phyloP scores from a whole-genome alignment of 2,329 filamentous ascomycete genomes.

The Arthrocladium fulminans region DNA sequence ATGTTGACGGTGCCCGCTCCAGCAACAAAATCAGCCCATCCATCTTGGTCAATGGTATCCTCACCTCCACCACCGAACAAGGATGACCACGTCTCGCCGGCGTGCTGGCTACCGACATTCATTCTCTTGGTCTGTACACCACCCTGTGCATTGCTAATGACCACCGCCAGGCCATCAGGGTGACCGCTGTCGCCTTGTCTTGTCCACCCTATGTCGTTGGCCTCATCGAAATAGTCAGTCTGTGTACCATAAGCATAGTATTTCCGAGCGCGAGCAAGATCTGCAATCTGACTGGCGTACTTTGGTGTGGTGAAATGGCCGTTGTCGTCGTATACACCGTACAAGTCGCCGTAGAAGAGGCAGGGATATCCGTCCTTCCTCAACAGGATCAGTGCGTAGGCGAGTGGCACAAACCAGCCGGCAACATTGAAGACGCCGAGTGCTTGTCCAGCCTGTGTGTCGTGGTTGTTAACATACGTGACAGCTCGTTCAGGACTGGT shows the following conservation, averaged over 20 bases:
- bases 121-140: slow-evolving; percentile 1
- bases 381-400: slow-evolving; percentile 63
- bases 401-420: slow-evolving; percentile 55
- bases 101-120: slow-evolving; percentile 8
- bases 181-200: slow-evolving; percentile 33
- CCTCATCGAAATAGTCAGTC: slow-evolving; percentile 53
- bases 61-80: slow-evolving; percentile 34
- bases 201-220: slow-evolving; percentile 56
- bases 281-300: slow-evolving; percentile 35
- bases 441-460: slow-evolving; percentile 20
- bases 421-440: slow-evolving; percentile 15
- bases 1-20: background rate
- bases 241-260: slow-evolving; percentile 60
- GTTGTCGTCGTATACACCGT: background rate
- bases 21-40: slow-evolving; percentile 3
- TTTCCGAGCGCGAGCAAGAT: slow-evolving; percentile 54
- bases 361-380: slow-evolving; percentile 54
- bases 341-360: slow-evolving; percentile 52
- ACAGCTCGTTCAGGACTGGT: background rate
- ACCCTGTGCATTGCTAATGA: slow-evolving; percentile 32
- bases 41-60: slow-evolving; percentile 4
- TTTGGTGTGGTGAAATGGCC: slow-evolving; percentile 3
- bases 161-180: slow-evolving; percentile 45
- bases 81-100: slow-evolving; percentile 37
- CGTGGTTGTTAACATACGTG: slow-evolving; percentile 44